Percentiles rank a stretch among this genome's conserved stretches.
These are phyloP conservation scores for Penicillium sp. DNA, from an alignment of 2,329 filamentous ascomycete species.

Conservation along the genomic window DNA sequence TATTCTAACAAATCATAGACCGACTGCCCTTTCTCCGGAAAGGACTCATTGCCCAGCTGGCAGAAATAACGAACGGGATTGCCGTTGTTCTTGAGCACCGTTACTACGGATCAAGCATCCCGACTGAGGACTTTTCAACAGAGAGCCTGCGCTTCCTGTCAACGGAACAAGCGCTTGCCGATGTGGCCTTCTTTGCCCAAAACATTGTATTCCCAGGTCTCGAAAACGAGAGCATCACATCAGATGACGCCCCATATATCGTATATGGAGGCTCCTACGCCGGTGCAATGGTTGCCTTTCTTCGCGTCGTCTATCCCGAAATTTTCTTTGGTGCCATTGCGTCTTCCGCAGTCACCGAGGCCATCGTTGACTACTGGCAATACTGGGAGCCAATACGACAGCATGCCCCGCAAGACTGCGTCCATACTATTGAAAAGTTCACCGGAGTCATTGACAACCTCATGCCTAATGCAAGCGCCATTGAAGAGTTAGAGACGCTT, in stretches of 20 bases:
- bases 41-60: constrained; percentile 69
- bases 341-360: constrained; percentile 73
- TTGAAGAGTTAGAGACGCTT: constrained; percentile 46
- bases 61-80: constrained; percentile 67
- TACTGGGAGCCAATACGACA: constrained; percentile 58
- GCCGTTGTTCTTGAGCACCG: constrained; percentile 81
- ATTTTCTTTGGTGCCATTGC: constrained; percentile 75
- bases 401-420: constrained; percentile 59
- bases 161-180: constrained; percentile 77
- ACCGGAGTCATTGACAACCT: constrained; percentile 59
- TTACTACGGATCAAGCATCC: constrained; percentile 77
- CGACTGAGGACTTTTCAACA: constrained; percentile 61
- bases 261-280: constrained; percentile 83
- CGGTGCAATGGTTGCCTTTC: constrained; percentile 71
- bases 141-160: constrained; percentile 75
- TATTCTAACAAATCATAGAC: constrained; percentile 23
- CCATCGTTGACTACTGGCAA: constrained; percentile 72
- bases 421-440: constrained; percentile 60
- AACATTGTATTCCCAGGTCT: constrained; percentile 68
- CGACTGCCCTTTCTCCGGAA: constrained; percentile 70
- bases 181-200: constrained; percentile 74
- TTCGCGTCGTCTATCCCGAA: constrained; percentile 72
- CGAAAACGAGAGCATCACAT: constrained; percentile 63
- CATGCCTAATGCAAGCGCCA: constrained; percentile 45
- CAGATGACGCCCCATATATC: constrained; percentile 65